phyloP scores from a whole-genome alignment of 495 filamentous ascomycete species.

The Daldinia childiae region DNA sequence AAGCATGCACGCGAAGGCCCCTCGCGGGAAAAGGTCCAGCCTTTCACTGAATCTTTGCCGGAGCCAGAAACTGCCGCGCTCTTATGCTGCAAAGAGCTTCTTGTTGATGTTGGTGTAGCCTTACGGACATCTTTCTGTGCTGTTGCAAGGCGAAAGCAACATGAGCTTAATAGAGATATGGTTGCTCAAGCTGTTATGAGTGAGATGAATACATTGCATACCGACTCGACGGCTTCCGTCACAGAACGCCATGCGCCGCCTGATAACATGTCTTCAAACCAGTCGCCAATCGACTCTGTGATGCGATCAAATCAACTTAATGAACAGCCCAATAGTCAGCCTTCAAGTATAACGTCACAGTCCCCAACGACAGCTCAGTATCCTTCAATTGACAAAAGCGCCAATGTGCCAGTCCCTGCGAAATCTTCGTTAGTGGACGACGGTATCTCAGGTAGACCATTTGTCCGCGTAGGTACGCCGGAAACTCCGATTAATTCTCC shows the following conservation, averaged over 20 bases:
- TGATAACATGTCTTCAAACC: slow-evolving; percentile 34
- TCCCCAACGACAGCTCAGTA: slow-evolving; percentile 9
- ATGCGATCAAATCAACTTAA: slow-evolving; percentile 25
- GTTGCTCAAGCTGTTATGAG: slow-evolving; percentile 56
- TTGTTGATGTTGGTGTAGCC: slow-evolving; percentile 54
- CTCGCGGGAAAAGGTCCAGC: slow-evolving; percentile 44
- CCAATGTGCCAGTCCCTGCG: slow-evolving; percentile 31
- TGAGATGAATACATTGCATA: slow-evolving; percentile 46
- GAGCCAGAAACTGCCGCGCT: slow-evolving; percentile 26
- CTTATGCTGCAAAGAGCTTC: slow-evolving; percentile 55
- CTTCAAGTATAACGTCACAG: slow-evolving; percentile 15
- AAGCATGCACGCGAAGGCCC: slow-evolving; percentile 46
- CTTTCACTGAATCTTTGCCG: slow-evolving; percentile 44
- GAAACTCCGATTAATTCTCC: slow-evolving; percentile 36
- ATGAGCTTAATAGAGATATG: slow-evolving; percentile 49
- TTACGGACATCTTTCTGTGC: slow-evolving; percentile 57
- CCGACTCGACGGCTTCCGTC: slow-evolving; percentile 30
- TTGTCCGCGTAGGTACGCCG: slow-evolving; percentile 52
- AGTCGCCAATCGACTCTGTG: slow-evolving; percentile 24
- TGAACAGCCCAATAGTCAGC: slow-evolving; percentile 26
- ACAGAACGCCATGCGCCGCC: slow-evolving; percentile 33
- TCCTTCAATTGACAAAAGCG: slow-evolving; percentile 16
- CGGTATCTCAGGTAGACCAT: slow-evolving; percentile 59
- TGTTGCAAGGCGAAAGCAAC: slow-evolving; percentile 51
- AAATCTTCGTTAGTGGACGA: slow-evolving; percentile 51